Percentiles rank a stretch among this genome's conserved stretches.
phyloP scores from a whole-genome alignment of 2,329 filamentous ascomycete species.

The Lachnellula willkommii region DNA sequence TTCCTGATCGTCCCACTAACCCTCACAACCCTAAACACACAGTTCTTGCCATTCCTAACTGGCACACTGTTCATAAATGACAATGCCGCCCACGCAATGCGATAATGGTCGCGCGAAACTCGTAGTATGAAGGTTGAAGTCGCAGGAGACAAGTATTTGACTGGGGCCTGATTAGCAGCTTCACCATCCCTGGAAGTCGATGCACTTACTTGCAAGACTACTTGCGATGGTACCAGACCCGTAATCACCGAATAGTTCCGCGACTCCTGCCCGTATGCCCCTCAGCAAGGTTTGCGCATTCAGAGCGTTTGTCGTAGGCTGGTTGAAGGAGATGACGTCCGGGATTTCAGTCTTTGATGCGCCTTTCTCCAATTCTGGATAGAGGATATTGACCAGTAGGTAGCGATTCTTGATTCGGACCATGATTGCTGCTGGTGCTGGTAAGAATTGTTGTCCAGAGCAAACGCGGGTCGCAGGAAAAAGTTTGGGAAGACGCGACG shows the following conservation, averaged over 20 bases:
- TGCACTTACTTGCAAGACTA: conserved; percentile 57
- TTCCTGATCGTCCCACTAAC: conserved; percentile 93
- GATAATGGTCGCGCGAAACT: conserved; percentile 74
- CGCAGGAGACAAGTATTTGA: conserved; percentile 89
- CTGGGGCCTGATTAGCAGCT: conserved; percentile 38
- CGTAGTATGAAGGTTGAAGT: conserved; percentile 91
- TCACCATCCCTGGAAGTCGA: not conserved
- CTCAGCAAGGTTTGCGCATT: conserved; percentile 60
- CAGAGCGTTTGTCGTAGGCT: conserved; percentile 69
- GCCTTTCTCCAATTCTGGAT: conserved; percentile 51
- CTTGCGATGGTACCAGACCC: conserved; percentile 70
- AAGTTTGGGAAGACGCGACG: conserved; percentile 14
- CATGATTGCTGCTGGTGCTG: conserved; percentile 48
- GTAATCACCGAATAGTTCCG: conserved; percentile 79
- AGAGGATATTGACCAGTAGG: conserved; percentile 88
- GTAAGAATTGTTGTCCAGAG: not conserved
- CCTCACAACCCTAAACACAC: conserved; percentile 77
- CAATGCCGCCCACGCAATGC: conserved; percentile 84
- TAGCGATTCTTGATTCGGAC: conserved; percentile 96
- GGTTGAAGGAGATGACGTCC: conserved; percentile 66
- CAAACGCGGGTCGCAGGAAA: conserved; percentile 37
- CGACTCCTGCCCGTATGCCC: conserved; percentile 65
- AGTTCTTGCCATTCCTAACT: conserved; percentile 53
- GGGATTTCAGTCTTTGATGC: conserved; percentile 39
- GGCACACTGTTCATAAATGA: conserved; percentile 69